Evolutionary conservation across 2,329 filamentous ascomycete genomes (phyloP).

Genomic region (Arthrobotrys sinensis): DNA sequence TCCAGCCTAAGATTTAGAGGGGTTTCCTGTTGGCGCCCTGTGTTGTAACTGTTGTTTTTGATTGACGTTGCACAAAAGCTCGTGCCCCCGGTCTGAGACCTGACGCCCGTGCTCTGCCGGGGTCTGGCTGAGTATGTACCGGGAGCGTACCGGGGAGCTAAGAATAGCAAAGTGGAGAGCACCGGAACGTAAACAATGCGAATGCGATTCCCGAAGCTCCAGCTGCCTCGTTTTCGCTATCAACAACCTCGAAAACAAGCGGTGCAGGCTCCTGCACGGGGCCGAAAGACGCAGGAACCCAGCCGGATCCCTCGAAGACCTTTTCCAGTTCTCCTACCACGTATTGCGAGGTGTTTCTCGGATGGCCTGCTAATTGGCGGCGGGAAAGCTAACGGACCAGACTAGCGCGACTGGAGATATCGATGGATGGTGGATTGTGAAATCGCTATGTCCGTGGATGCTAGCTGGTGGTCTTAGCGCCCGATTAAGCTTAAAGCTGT

Average conservation of each 20-base stretch:
- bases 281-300: slow-evolving; percentile 25
- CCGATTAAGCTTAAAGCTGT: slow-evolving; percentile 34
- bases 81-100: no score
- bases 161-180: slow-evolving; percentile 22
- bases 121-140: no score
- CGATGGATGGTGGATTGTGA: background rate
- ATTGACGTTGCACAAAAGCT: slow-evolving; percentile 36
- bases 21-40: no score
- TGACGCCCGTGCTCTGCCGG: no score
- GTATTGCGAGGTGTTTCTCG: slow-evolving; percentile 8
- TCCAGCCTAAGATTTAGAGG: no score
- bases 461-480: slow-evolving; percentile 22
- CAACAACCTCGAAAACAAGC: slow-evolving; percentile 13
- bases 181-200: slow-evolving; percentile 29
- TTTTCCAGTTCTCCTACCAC: slow-evolving; percentile 1
- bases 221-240: slow-evolving; percentile 22
- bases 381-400: background rate
- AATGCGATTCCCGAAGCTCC: slow-evolving; percentile 27
- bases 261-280: slow-evolving; percentile 24
- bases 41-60: no score
- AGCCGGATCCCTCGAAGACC: background rate
- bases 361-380: slow-evolving; percentile 20
- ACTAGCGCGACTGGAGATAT: slow-evolving; percentile 24
- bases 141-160: slow-evolving; percentile 3
- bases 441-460: background rate